Percentiles rank a stretch among this genome's conserved stretches.
Conservation (phyloP, 148 eudicot genomes). For the Nepenthes gracilis region DNA sequence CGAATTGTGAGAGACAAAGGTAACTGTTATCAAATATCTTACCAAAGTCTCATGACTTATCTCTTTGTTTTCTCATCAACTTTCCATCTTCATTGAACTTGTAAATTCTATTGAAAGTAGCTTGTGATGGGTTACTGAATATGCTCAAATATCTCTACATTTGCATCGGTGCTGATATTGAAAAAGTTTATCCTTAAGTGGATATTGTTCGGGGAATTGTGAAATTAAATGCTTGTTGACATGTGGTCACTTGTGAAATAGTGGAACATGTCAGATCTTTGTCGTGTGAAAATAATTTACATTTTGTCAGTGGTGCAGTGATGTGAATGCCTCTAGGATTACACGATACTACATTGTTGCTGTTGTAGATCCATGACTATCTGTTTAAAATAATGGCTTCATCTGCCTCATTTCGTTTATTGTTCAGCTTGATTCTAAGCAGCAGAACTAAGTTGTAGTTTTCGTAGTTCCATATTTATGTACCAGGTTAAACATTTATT, state of each 20-base stretch:
- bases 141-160: too few relatives aligned
- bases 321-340: background rate
- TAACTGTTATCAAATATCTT: conserved; percentile 2
- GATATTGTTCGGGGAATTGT: background rate
- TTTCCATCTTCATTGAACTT: conserved; percentile 1
- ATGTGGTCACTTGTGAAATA: background rate
- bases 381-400: too few relatives aligned
- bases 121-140: too few relatives aligned
- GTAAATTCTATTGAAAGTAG: background rate
- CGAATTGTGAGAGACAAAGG: conserved; percentile 89
- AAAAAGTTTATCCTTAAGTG: background rate
- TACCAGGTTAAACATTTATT: too few relatives aligned
- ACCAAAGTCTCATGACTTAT: background rate
- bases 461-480: too few relatives aligned
- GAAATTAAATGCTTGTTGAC: background rate
- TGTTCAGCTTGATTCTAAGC: too few relatives aligned
- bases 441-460: too few relatives aligned
- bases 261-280: background rate
- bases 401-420: too few relatives aligned
- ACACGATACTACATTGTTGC: background rate
- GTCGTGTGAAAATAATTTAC: background rate
- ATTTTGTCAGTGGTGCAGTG: too few relatives aligned
- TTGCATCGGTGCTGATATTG: background rate
- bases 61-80: background rate
- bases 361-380: background rate